Conservation (phyloP, 441 rosid genomes). For the Gossypium lobatum region DNA sequence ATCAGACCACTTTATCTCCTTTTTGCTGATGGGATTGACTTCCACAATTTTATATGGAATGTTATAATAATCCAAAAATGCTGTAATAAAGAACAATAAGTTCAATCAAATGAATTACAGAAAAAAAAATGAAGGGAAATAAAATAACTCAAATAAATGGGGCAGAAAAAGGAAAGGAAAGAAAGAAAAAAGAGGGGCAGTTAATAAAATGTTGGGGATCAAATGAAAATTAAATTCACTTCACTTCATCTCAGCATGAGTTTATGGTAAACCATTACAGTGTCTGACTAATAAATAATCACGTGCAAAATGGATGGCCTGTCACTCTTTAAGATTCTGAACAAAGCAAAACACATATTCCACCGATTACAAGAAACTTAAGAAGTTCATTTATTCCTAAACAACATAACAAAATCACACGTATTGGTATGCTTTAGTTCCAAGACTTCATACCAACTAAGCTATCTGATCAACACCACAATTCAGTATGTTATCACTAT, state of each 20-base stretch:
- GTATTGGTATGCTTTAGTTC: neutral
- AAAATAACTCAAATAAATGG: neutral
- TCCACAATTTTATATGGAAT: conserved; percentile 89
- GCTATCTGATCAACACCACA: neutral
- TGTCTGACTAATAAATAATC: neutral
- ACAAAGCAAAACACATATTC: neutral
- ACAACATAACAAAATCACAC: neutral
- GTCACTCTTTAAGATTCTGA: neutral
- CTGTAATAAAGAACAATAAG: conserved; percentile 27
- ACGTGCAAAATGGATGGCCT: neutral
- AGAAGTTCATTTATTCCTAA: neutral
- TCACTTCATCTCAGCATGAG: neutral
- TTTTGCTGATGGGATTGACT: conserved; percentile 81
- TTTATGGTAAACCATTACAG: neutral
- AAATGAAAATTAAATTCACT: neutral
- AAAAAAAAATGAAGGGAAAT: neutral
- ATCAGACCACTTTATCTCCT: conserved; percentile 92
- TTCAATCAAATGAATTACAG: neutral
- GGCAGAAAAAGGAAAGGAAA: neutral
- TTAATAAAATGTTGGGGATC: neutral
- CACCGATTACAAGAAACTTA: neutral
- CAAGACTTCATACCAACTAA: neutral
- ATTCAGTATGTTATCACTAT: neutral
- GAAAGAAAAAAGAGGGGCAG: neutral
- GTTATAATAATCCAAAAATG: conserved; percentile 76